Evolutionary conservation across 345 rosid genomes (phyloP).

Genomic region (Nephelium lappaceum): DNA sequence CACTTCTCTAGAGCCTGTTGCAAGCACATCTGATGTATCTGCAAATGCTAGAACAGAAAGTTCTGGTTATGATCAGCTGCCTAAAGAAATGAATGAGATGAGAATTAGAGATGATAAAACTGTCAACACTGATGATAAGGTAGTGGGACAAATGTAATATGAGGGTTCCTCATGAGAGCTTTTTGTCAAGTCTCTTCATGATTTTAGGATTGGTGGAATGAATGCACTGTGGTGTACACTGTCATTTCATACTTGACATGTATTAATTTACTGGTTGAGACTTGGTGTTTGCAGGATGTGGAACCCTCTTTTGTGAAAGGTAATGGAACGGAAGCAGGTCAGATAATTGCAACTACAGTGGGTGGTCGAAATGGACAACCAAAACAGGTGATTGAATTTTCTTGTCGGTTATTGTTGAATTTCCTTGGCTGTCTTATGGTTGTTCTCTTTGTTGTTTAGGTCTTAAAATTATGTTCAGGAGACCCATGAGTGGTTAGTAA

Average conservation of each 20-base stretch:
- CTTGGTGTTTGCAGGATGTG: conserved; percentile 50
- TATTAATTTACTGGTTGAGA: background rate
- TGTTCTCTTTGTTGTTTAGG: background rate
- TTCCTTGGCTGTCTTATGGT: background rate
- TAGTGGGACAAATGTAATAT: conserved; percentile 5
- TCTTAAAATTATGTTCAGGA: background rate
- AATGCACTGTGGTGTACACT: background rate
- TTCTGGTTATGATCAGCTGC: conserved; percentile 60
- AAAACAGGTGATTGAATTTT: conserved; percentile 67
- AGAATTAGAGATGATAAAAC: conserved; percentile 60
- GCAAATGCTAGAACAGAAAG: conserved; percentile 38
- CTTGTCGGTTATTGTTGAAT: conserved; percentile 19
- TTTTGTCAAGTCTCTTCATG: background rate
- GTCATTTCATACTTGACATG: background rate
- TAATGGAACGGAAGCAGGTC: conserved; percentile 87
- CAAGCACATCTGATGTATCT: conserved; percentile 52
- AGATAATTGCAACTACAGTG: conserved; percentile 72
- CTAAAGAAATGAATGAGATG: conserved; percentile 64
- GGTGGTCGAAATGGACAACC: conserved; percentile 92
- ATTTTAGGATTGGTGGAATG: background rate
- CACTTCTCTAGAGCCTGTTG: conserved; percentile 51
- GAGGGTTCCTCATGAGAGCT: conserved; percentile 6
- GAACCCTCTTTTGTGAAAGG: conserved; percentile 71
- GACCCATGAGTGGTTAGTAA: too few relatives aligned
- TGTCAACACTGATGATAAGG: conserved; percentile 63